Conservation (phyloP, 768 basidiomycete species). For the Agaricus sinodeliciosus region DNA sequence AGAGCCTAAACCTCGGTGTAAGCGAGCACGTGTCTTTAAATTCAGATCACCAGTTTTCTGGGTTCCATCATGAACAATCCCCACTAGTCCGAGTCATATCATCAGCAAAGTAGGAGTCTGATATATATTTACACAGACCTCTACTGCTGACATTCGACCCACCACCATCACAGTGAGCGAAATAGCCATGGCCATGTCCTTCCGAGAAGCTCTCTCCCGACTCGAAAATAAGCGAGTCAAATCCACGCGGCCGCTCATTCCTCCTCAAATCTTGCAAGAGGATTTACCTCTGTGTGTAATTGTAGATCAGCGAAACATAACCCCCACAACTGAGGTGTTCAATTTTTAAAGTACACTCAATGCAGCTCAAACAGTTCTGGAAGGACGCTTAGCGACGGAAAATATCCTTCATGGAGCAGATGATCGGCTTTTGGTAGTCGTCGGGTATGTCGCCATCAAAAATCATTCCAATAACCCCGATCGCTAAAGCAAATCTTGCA, state of each 20-base stretch:
- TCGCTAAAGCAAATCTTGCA: neutral
- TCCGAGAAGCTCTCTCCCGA: constrained; percentile 71
- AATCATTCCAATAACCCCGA: neutral
- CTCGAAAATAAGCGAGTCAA: constrained; percentile 87
- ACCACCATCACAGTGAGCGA: constrained; percentile 32
- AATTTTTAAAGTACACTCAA: constrained; percentile 50
- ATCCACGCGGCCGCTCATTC: constrained; percentile 82
- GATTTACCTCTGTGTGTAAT: constrained; percentile 74
- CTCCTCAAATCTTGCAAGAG: constrained; percentile 91
- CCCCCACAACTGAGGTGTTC: neutral
- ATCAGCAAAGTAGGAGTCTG: neutral
- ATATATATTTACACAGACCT: neutral
- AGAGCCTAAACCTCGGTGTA: neutral
- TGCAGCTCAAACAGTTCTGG: constrained; percentile 83
- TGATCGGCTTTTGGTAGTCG: constrained; percentile 88
- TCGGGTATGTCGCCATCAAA: constrained; percentile 50
- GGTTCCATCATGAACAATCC: no score
- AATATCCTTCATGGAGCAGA: constrained; percentile 80
- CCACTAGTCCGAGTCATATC: neutral
- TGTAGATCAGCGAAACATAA: neutral
- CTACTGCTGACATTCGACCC: neutral
- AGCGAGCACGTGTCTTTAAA: constrained; percentile 15
- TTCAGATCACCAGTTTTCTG: no score
- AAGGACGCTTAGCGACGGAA: constrained; percentile 76
- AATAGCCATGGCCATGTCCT: constrained; percentile 60